Evolutionary conservation across 176 grass and related monocot genomes (phyloP), one percentile per base, ranked within the genome.

Genomic region (Areca catechu): DNA sequence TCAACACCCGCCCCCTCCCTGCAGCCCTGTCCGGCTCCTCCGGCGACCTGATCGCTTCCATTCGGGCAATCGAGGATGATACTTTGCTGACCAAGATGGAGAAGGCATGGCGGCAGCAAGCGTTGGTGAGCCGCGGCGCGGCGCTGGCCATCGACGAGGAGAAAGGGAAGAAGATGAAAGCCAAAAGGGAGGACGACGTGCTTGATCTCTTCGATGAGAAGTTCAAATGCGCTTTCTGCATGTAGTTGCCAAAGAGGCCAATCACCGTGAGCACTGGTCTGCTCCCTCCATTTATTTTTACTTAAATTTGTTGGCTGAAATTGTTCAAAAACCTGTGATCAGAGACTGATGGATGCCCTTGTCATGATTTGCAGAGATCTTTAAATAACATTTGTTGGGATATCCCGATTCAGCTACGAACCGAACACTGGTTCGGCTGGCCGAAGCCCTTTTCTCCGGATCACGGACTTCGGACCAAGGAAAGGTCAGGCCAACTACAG

Each of bases 1-100:
- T 0, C 60, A 1, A 16, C 70, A 0, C 3, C 56, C 10, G 69
- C 48, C 0, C 29, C 25, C 48, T 37, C 6, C 9, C 34, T 43
- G 75, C 58, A 19, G 24, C 58, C 3, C 24, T 27, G 16, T 30
- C 0, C 0, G 69, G 57, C 14, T 23, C 53, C 1, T 68, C 53
- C 12, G 70, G 57, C 14, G 50, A 76, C 9, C 77, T 96, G 48
- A 75, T 96, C 19, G 74, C 80, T 2, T 66, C 83, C 53, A 82
- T 96, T 65, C 78, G 80, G 37, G 63, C 77, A 19, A 96, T 96
- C 63, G 86, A 96, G 77, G 75, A 60, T 1, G 83, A 96, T 49
- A 0, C 22, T 3, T 17, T 75, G 5, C 75, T 98, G 34, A 82
- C 80, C 16, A 87, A 92, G 48, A 56, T 50, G 15, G 86, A 98